Conservation (phyloP, 192 early-diverging fungal genomes). For the Gaertneriomyces sp. region DNA sequence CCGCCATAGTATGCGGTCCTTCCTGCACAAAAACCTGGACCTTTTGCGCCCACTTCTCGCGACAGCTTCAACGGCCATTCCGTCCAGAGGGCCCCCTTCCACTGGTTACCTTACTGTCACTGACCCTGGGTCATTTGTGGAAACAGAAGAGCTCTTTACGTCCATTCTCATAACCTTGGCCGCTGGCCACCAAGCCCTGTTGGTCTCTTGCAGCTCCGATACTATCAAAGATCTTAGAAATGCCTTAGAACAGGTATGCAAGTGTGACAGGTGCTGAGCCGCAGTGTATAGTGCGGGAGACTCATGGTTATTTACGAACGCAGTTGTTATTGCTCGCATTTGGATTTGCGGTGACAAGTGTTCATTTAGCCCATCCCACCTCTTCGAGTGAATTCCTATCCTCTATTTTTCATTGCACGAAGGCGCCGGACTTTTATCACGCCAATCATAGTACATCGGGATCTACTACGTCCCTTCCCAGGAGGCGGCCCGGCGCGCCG, state of each 20-base stretch:
- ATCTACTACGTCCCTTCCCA: constrained; percentile 2
- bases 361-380: constrained; percentile 13
- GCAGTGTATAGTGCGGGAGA: background rate
- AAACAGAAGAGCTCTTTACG: constrained; percentile 23
- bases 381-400: constrained; percentile 14
- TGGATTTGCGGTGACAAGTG: constrained; percentile 19
- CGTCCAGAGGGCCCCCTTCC: too few species aligned
- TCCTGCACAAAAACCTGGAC: constrained; percentile 7
- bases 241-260: constrained; percentile 16
- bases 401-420: constrained; percentile 4
- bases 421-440: background rate
- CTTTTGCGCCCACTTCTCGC: background rate
- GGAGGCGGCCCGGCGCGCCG: too few species aligned
- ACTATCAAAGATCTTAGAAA: constrained; percentile 11
- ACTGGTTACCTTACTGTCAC: too few species aligned
- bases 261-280: background rate
- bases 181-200: constrained; percentile 15
- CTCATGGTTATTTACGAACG: background rate
- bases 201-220: constrained; percentile 16
- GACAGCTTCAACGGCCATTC: too few species aligned
- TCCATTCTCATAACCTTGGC: constrained; percentile 20
- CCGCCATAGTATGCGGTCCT: background rate
- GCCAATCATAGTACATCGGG: background rate
- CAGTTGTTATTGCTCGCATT: constrained; percentile 19
- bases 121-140: background rate